Evolutionary conservation across 169 alveolate species (phyloP), one percentile per base, ranked within the genome.

Genomic region (Cryptosporidium bovis): DNA sequence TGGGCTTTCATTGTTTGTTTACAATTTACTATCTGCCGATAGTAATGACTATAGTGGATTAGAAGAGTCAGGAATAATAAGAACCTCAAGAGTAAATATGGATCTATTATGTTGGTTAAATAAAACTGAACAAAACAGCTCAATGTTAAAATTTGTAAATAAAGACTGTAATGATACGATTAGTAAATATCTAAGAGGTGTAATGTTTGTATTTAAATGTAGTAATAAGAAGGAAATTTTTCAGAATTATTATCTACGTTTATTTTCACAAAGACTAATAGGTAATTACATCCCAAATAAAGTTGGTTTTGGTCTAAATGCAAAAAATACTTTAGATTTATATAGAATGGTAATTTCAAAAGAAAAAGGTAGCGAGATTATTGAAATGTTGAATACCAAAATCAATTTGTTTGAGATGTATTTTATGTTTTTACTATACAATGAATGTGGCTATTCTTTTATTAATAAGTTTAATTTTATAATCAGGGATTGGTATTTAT

Each of bases 371-470:
- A 8, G 18, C n/a, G 68, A 36, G 1, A 69, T 51, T 29, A 56
- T 56, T 3, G 83, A 69, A 34, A 69, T 69, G 83, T 50, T 69
- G 27, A 29, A 20, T 18, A 69, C 12, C 33, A 27, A 34, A 51
- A 29, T 77, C 5, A 40, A 56, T 40, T 20, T 62, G 15, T 77
- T 36, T 29, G 87, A 77, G 16, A 77, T 77, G 27, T 77, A 77
- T 77, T 53, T 77, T 4, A 34, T 77, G 69, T 40, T 58, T 24
- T 34, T 60, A 44, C 46, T 77, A n/a, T 77, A 77, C 65, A 77
- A n/a, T 27, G 87, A 77, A 62, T 77, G 87, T 60, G 87, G 87
- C 1, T 60, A 60, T 77, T 24, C 65, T 7, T 77, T 77, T 31
- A 77, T 77, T 27, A 62, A 44, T 31, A 77, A 62, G 20, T 62